Percentiles rank a stretch among this genome's conserved stretches.
Conservation (phyloP, 1,139 yeast species). For the Protomyces lactucae-debilis region DNA sequence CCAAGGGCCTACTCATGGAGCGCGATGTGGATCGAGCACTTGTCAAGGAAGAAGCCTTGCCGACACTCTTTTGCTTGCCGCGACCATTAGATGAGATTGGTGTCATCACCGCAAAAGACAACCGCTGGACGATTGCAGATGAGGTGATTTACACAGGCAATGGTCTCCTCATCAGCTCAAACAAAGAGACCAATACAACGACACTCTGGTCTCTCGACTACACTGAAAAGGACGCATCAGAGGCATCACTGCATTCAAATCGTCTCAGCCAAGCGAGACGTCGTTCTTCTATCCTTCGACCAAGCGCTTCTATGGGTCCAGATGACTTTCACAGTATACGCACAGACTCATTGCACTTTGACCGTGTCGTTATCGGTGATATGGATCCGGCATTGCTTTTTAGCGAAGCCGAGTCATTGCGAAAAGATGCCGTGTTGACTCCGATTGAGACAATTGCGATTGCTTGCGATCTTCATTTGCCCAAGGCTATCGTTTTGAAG, state of each 20-base stretch:
- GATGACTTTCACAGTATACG: background rate
- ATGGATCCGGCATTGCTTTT: slow-evolving; percentile 10
- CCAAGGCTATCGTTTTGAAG: background rate
- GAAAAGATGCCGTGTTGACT: slow-evolving; percentile 66
- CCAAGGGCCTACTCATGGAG: slow-evolving; percentile 61
- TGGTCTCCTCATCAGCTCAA: slow-evolving; percentile 26
- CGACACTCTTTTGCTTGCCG: slow-evolving; percentile 56
- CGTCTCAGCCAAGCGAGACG: slow-evolving; percentile 1
- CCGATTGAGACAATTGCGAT: slow-evolving; percentile 46
- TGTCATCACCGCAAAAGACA: slow-evolving; percentile 60
- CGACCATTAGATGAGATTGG: slow-evolving; percentile 71
- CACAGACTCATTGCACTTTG: slow-evolving; percentile 21
- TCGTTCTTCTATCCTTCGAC: slow-evolving; percentile 11
- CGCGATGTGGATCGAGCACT: slow-evolving; percentile 39
- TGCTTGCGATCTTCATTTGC: slow-evolving; percentile 33
- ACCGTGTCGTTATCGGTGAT: slow-evolving; percentile 31
- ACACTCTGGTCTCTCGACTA: slow-evolving; percentile 2
- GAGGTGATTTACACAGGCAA: slow-evolving; percentile 42
- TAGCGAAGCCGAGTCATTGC: slow-evolving; percentile 36
- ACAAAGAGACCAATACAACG: background rate
- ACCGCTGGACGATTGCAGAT: slow-evolving; percentile 52
- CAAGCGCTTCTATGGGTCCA: background rate
- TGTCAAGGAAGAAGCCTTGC: slow-evolving; percentile 26
- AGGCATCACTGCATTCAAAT: background rate
- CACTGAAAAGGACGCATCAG: background rate